These are phyloP conservation scores for Bisporella sp. DNA, from an alignment of 2,329 filamentous ascomycete genomes.

Conservation along the genomic window DNA sequence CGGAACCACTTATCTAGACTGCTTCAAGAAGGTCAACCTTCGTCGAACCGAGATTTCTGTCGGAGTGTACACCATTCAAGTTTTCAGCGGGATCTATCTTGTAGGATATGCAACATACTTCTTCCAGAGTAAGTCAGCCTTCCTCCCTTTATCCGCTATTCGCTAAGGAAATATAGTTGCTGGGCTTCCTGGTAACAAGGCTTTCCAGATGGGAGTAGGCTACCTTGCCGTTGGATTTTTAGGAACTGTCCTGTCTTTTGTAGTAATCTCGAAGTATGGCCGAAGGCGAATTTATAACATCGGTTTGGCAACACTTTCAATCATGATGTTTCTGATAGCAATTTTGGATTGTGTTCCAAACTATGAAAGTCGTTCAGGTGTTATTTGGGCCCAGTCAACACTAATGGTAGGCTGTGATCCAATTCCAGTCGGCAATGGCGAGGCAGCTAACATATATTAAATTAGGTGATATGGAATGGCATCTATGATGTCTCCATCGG, in stretches of 20 bases:
- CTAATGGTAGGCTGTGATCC: conserved; percentile 9
- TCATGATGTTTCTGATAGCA: conserved; percentile 43
- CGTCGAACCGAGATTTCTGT: conserved; percentile 47
- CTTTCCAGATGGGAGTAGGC: conserved; percentile 33
- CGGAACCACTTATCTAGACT: conserved; percentile 41
- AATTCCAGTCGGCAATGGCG: too few species aligned
- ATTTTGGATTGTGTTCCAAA: conserved; percentile 19
- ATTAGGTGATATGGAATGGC: conserved; percentile 15
- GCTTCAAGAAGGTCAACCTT: conserved; percentile 44
- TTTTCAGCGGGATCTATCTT: conserved; percentile 55
- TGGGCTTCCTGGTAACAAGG: background rate
- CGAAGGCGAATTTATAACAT: conserved; percentile 57
- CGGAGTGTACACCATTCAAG: conserved; percentile 51
- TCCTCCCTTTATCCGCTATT: too few species aligned
- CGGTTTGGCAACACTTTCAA: conserved; percentile 46
- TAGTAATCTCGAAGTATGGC: conserved; percentile 43
- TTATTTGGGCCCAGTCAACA: conserved; percentile 30
- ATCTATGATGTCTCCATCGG: conserved; percentile 28
- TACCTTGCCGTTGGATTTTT: conserved; percentile 6
- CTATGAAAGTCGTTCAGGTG: conserved; percentile 11
- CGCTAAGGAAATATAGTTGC: background rate
- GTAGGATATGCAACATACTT: conserved; percentile 58
- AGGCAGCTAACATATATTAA: too few species aligned
- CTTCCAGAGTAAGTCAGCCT: conserved; percentile 33
- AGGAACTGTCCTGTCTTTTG: conserved; percentile 43